These are phyloP conservation scores for Huntiella bhutanensis DNA, from an alignment of 2,329 filamentous ascomycete genomes.

Conservation along the genomic window DNA sequence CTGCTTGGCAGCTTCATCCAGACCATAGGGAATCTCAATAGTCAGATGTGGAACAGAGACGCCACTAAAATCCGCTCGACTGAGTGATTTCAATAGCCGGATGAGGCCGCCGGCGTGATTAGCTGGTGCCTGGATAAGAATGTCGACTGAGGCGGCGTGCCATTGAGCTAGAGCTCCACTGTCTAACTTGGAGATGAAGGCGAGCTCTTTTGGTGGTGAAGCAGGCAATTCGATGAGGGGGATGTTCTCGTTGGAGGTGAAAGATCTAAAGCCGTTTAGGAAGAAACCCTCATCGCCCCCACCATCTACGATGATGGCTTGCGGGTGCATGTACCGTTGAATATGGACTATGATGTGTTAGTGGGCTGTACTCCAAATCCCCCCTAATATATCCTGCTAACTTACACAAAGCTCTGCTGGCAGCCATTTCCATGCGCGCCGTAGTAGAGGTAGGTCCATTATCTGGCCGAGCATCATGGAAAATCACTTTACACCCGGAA, in stretches of 20 bases:
- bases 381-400: constrained; percentile 4
- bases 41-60: constrained; percentile 55
- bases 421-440: constrained; percentile 44
- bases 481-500: constrained; percentile 44
- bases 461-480: constrained; percentile 59
- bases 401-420: constrained; percentile 44
- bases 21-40: constrained; percentile 57
- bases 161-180: constrained; percentile 55
- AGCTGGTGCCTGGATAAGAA: constrained; percentile 59
- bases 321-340: constrained; percentile 54
- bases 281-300: constrained; percentile 54
- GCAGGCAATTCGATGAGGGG: constrained; percentile 59
- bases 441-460: constrained; percentile 51
- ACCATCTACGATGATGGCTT: constrained; percentile 55
- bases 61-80: constrained; percentile 55
- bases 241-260: constrained; percentile 31
- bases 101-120: constrained; percentile 56
- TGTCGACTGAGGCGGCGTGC: constrained; percentile 62
- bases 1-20: constrained; percentile 44
- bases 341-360: constrained; percentile 37
- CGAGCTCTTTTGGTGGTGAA: constrained; percentile 39
- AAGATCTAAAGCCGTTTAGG: constrained; percentile 35
- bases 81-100: constrained; percentile 58
- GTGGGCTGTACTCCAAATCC: constrained; percentile 3
- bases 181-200: constrained; percentile 67